These are phyloP conservation scores for Ananas comosus DNA, from an alignment of 176 grass and related monocot species.

Conservation along the genomic window DNA sequence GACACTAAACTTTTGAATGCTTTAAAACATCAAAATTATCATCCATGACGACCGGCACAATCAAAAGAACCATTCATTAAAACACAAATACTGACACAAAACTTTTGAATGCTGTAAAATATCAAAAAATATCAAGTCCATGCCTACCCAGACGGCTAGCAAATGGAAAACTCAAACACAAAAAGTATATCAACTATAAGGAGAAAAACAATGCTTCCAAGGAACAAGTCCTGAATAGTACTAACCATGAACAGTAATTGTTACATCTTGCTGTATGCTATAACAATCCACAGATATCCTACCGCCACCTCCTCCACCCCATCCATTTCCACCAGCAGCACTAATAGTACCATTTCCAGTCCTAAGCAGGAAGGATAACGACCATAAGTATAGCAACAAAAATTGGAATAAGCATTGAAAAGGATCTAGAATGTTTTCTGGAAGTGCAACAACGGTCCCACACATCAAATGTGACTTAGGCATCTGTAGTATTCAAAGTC, in stretches of 20 bases:
- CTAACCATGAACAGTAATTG: conserved; percentile 82
- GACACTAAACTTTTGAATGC: no score
- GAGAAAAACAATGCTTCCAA: neutral
- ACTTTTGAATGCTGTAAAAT: neutral
- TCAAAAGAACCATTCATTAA: no score
- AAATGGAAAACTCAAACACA: no score
- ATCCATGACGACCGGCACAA: no score
- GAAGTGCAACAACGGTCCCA: no score
- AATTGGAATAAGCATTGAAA: conserved; percentile 2
- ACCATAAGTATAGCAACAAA: neutral
- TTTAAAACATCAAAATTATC: no score
- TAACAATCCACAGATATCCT: conserved; percentile 86
- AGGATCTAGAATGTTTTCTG: neutral
- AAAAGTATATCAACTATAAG: neutral
- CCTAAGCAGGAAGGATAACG: conserved; percentile 38
- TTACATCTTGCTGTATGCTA: conserved; percentile 85
- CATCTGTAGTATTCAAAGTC: neutral
- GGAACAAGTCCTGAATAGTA: conserved; percentile 31
- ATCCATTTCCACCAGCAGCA: conserved; percentile 87
- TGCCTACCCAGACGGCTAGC: neutral
- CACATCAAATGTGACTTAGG: no score
- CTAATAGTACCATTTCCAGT: conserved; percentile 92
- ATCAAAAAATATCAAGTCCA: neutral
- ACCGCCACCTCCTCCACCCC: conserved; percentile 87
- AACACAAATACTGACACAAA: no score